Percentiles rank a stretch among this genome's conserved stretches.
These are phyloP conservation scores for Spinacia oleracea DNA, from an alignment of 179 eudicot species.

Conservation along the genomic window DNA sequence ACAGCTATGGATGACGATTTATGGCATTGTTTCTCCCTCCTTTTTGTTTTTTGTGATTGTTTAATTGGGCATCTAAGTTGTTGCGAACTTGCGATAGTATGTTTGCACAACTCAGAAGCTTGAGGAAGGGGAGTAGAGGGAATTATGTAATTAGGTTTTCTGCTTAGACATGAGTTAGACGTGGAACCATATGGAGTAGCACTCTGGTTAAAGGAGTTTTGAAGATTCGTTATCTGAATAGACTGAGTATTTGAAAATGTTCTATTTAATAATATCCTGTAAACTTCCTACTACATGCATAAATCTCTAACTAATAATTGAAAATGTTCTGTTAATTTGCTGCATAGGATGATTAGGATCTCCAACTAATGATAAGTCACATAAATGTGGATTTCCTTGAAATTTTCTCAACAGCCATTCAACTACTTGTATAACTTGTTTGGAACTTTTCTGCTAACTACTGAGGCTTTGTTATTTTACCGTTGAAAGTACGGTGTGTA, in stretches of 20 bases:
- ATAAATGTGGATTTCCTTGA: neutral
- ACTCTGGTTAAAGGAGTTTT: no score
- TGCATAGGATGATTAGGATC: neutral
- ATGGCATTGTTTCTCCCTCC: no score
- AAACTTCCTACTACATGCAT: neutral
- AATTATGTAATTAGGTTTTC: no score
- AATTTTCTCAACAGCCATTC: neutral
- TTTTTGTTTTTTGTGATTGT: no score
- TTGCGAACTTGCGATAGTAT: neutral
- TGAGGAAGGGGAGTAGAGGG: no score
- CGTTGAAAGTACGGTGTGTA: no score
- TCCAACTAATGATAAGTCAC: neutral
- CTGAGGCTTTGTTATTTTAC: neutral
- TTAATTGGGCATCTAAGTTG: neutral
- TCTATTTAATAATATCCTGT: neutral
- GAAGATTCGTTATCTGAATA: neutral
- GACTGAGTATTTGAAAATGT: neutral
- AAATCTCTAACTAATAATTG: neutral
- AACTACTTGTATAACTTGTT: neutral
- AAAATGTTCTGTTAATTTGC: neutral
- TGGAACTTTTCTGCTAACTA: neutral
- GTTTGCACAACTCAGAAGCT: no score
- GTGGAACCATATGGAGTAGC: no score
- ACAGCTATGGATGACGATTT: no score
- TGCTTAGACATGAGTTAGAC: no score